Base-by-base conservation (phyloP, 2,329 filamentous ascomycete species). In the Neospermospora avenae region DNA sequence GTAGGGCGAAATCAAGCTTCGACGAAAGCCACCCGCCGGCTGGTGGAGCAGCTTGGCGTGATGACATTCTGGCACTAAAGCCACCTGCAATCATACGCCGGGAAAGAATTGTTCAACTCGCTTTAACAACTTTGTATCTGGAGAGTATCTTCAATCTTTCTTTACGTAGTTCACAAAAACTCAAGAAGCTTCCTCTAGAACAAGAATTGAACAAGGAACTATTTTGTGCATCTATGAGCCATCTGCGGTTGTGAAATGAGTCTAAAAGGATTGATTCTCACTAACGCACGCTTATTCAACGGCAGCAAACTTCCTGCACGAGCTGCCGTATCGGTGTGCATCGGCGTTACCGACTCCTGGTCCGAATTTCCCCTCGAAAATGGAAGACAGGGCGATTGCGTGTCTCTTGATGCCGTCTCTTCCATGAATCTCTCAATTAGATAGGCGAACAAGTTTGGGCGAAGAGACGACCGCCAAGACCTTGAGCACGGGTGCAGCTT, bases 261-360 rank as follows among this genome's bases (percentile, higher is more conserved):
- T 18, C 48, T 51, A 51, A 51, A 51, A 51, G n/a, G 48, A 28
- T 51, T 51, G 48, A 51, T 18, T 51, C 16, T 18, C 31, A 22
- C 7, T 24, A 18, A n/a, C 22, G 48, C 48, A 51, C 48, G 48
- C 8, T 28, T 1, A 4, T n/a, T 51, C 18, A 13, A 11, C 14
- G 48, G 31, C 34, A 51, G 31, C 46, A 20, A 34, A 10, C 28
- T 18, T 35, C 46, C 46, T 49, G 46, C 46, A 49, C 46, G 28
- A 49, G 31, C 48, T 35, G 18, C 31, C 31, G 20, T 49, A 49
- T 49, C 46, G 28, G 28, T 10, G 28, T 31, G 37, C 39, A 11
- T 42, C 39, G 31, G 48, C 24, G 31, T 4, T 37, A 18, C 48
- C 48, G 48, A 37, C 18, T 37, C n/a, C 13, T 34, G 3, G 10